Evolutionary conservation across 2,329 filamentous ascomycete species (phyloP).

Genomic region (Aureobasidium sp.): DNA sequence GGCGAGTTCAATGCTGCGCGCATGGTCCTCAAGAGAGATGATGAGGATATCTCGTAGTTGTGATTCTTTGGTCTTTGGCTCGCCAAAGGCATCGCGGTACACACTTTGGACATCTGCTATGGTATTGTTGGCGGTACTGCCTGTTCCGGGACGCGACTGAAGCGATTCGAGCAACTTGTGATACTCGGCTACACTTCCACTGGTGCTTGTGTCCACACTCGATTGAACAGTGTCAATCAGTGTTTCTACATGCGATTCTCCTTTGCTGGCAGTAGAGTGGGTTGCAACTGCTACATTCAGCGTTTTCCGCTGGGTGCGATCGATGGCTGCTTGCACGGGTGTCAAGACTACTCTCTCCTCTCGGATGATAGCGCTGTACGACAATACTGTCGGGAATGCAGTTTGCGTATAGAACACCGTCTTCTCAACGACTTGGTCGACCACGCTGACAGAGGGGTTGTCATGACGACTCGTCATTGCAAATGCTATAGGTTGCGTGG

Average conservation of each 20-base stretch:
- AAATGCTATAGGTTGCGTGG: conserved; percentile 70
- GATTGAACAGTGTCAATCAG: conserved; percentile 71
- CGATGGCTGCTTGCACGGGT: conserved; percentile 79
- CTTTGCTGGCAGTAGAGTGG: conserved; percentile 49
- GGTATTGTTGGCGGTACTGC: background rate
- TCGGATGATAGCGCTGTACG: conserved; percentile 75
- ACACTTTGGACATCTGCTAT: conserved; percentile 26
- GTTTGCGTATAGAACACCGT: conserved; percentile 76
- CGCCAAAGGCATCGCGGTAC: conserved; percentile 26
- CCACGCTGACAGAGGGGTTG: conserved; percentile 52
- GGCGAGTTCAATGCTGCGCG: conserved; percentile 77
- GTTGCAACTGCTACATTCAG: conserved; percentile 71
- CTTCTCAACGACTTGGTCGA: conserved; percentile 76
- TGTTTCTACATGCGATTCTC: conserved; percentile 60
- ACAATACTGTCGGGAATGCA: conserved; percentile 82
- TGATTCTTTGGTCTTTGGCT: conserved; percentile 42
- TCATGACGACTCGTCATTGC: conserved; percentile 68
- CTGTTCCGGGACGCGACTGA: conserved; percentile 6
- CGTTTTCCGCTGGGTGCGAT: conserved; percentile 85
- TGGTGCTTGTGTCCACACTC: conserved; percentile 65
- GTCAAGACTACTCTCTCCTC: conserved; percentile 60
- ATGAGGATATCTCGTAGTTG: conserved; percentile 67
- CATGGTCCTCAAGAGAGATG: conserved; percentile 82
- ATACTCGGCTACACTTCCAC: conserved; percentile 74
- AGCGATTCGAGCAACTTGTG: conserved; percentile 57